phyloP scores from a whole-genome alignment of 768 basidiomycete species.

The Boletus tylopilopsis region DNA sequence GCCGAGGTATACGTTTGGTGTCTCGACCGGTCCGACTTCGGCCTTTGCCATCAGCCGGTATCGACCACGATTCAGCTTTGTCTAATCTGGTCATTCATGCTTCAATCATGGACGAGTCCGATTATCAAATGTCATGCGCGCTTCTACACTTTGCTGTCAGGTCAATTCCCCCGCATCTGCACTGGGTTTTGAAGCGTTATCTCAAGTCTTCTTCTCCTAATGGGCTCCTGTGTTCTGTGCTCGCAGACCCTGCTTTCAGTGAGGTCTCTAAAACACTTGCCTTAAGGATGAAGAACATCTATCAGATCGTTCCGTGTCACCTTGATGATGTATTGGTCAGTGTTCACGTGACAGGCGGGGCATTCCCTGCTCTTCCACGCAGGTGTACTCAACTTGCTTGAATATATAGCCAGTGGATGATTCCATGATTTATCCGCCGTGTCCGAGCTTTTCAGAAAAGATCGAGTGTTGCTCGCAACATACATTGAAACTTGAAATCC shows the following conservation, averaged over 20 bases:
- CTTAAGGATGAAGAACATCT: constrained; percentile 9
- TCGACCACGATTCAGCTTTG: constrained; percentile 49
- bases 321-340: constrained; percentile 28
- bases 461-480: constrained; percentile 28
- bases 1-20: constrained; percentile 20
- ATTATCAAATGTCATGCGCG: constrained; percentile 14
- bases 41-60: constrained; percentile 34
- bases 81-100: constrained; percentile 41
- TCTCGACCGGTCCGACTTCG: not conserved
- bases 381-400: constrained; percentile 21
- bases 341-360: constrained; percentile 18
- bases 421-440: constrained; percentile 39
- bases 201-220: constrained; percentile 11
- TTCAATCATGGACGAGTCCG: constrained; percentile 26
- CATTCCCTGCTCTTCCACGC: constrained; percentile 7
- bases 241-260: constrained; percentile 16
- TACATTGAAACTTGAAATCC: constrained; percentile 36
- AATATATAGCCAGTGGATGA: constrained; percentile 49
- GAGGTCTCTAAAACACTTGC: constrained; percentile 11
- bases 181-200: constrained; percentile 23
- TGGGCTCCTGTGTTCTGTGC: constrained; percentile 14
- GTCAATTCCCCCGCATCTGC: constrained; percentile 8
- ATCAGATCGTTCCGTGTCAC: constrained; percentile 3
- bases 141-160: constrained; percentile 28
- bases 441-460: constrained; percentile 25